phyloP scores from a whole-genome alignment of 768 basidiomycete genomes.

The Pleurotus platypus region DNA sequence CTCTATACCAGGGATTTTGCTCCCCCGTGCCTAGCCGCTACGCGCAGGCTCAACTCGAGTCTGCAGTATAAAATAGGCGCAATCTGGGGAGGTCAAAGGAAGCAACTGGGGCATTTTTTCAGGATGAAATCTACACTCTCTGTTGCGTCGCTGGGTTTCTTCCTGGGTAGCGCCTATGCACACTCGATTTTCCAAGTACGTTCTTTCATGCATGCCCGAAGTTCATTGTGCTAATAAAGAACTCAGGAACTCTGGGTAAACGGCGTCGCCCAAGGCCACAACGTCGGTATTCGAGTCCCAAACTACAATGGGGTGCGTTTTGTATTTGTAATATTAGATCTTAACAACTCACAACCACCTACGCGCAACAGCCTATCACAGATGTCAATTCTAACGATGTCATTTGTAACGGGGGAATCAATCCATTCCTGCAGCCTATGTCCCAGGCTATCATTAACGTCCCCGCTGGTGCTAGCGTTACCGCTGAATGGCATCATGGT shows the following conservation, averaged over 20 bases:
- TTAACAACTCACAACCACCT: not conserved
- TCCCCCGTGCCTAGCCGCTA: not conserved
- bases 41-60: not conserved
- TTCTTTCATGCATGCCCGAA: not conserved
- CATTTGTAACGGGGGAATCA: conserved; percentile 61
- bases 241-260: conserved; percentile 46
- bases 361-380: conserved; percentile 41
- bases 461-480: conserved; percentile 48
- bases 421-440: conserved; percentile 46
- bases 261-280: conserved; percentile 41
- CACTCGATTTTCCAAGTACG: conserved; percentile 52
- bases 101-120: not conserved
- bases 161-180: conserved; percentile 33
- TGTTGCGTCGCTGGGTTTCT: conserved; percentile 22
- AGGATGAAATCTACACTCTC: conserved; percentile 21
- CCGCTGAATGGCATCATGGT: conserved; percentile 51
- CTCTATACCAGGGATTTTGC: not conserved
- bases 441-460: conserved; percentile 42
- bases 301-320: conserved; percentile 38
- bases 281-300: conserved; percentile 37
- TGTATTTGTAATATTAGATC: not conserved
- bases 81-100: not conserved
- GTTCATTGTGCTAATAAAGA: not conserved
- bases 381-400: conserved; percentile 53
- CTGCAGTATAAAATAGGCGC: not conserved